phyloP scores from a whole-genome alignment of 1,139 yeast species.

The Arxiozyma slooffiae region DNA sequence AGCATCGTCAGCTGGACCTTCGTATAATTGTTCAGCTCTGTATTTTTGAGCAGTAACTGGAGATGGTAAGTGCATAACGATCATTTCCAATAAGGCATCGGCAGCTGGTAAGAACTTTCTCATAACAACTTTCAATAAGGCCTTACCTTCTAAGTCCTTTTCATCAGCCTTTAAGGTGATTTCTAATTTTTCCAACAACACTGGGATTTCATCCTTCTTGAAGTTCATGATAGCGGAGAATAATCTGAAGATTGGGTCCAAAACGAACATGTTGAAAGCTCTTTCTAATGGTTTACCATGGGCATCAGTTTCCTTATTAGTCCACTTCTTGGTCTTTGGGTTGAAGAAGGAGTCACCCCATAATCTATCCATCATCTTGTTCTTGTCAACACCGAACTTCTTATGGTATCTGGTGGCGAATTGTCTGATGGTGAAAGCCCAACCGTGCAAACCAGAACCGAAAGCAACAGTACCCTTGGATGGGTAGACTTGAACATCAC shows the following conservation, averaged over 20 bases:
- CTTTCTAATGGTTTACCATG: constrained; percentile 94
- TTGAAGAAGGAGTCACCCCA: constrained; percentile 99
- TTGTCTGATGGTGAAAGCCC: constrained; percentile 99
- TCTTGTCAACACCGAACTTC: constrained; percentile 98
- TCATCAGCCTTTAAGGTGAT: constrained; percentile 84
- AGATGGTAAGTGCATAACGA: constrained; percentile 95
- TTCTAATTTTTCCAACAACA: constrained; percentile 84
- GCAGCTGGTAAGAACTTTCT: constrained; percentile 99
- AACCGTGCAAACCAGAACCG: constrained; percentile 99
- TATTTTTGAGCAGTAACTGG: constrained; percentile 98
- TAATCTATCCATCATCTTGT: constrained; percentile 97
- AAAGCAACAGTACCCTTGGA: constrained; percentile 98
- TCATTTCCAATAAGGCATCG: constrained; percentile 98
- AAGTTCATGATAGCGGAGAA: constrained; percentile 92
- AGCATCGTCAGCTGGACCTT: constrained; percentile 96
- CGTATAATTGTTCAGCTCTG: constrained; percentile 99
- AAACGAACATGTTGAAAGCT: constrained; percentile 98
- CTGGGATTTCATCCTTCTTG: constrained; percentile 92
- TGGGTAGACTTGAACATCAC: constrained; percentile 98
- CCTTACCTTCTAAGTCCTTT: constrained; percentile 97
- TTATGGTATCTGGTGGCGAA: constrained; percentile 96
- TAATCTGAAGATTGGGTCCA: constrained; percentile 98
- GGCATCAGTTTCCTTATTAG: constrained; percentile 91
- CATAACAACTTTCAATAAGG: constrained; percentile 96
- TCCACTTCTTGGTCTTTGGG: constrained; percentile 99